phyloP scores from a whole-genome alignment of 2,329 filamentous ascomycete species.

The Fusarium azukiicola region DNA sequence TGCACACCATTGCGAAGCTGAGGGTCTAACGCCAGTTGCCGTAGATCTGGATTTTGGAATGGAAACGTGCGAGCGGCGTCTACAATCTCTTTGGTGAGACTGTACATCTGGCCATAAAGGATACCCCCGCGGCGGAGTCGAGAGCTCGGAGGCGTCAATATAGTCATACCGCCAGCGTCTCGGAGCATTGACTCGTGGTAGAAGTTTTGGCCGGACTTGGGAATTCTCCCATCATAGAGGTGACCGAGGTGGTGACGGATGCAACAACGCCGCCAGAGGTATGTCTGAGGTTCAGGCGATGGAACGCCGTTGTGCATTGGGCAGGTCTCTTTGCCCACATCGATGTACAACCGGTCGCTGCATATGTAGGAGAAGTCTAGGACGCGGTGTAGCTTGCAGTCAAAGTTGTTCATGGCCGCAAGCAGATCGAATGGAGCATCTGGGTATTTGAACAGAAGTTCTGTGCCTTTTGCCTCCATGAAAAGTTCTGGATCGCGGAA shows the following conservation, averaged over 20 bases:
- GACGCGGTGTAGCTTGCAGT: not conserved
- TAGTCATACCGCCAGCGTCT: constrained; percentile 18
- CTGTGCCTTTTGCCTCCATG: not conserved
- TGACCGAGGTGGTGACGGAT: constrained; percentile 17
- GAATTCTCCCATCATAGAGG: constrained; percentile 17
- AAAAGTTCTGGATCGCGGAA: constrained; percentile 29
- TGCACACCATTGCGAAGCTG: constrained; percentile 4
- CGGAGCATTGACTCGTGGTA: constrained; percentile 29
- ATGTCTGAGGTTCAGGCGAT: constrained; percentile 22
- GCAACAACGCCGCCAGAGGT: constrained; percentile 26
- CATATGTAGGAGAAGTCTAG: constrained; percentile 3
- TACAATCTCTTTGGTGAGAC: constrained; percentile 28
- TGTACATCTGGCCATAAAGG: constrained; percentile 27
- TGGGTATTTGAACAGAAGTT: not conserved
- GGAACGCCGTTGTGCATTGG: not conserved
- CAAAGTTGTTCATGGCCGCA: not conserved
- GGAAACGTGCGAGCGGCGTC: constrained; percentile 26
- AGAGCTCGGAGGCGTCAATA: constrained; percentile 11
- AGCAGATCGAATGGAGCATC: not conserved
- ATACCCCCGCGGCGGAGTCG: constrained; percentile 23
- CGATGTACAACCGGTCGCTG: not conserved
- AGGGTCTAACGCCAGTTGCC: constrained; percentile 14
- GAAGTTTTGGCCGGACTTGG: constrained; percentile 27
- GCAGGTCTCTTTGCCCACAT: constrained; percentile 24
- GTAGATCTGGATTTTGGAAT: constrained; percentile 31